These are phyloP conservation scores for Suhomyces kilbournensis DNA, from an alignment of 805 yeast species.

Conservation along the genomic window DNA sequence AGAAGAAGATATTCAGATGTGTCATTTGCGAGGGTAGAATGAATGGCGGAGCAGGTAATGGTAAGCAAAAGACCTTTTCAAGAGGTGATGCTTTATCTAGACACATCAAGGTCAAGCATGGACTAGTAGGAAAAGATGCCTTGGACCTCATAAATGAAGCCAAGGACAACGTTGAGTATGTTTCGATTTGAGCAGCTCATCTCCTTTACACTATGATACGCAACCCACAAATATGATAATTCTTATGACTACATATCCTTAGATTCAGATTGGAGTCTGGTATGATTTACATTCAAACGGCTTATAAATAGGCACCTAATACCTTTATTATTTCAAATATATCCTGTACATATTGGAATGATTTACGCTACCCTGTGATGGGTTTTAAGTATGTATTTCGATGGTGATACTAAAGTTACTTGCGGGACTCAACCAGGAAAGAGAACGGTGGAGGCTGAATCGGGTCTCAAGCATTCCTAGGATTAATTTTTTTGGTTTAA, in stretches of 20 bases:
- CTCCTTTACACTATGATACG: background rate
- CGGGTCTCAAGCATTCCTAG: no score
- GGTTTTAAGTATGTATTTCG: no score
- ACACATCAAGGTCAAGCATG: conserved; percentile 77
- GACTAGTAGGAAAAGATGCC: conserved; percentile 63
- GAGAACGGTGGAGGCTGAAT: no score
- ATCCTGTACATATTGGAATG: conserved; percentile 2
- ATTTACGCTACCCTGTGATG: background rate
- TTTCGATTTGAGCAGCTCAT: conserved; percentile 13
- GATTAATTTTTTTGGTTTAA: background rate
- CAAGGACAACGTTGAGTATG: conserved; percentile 71
- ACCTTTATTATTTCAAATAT: conserved; percentile 1
- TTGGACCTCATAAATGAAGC: conserved; percentile 70
- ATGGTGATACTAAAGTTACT: no score
- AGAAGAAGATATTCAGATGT: conserved; percentile 45
- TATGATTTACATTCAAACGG: background rate
- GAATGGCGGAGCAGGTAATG: conserved; percentile 50
- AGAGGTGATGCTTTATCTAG: conserved; percentile 47
- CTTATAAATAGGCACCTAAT: background rate
- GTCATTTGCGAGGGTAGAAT: conserved; percentile 46
- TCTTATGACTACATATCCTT: background rate
- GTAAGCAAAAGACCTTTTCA: conserved; percentile 45
- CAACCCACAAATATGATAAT: background rate
- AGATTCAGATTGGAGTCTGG: background rate
- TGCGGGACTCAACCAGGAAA: no score